A percentile compares a stretch with the other conserved stretches of the same genome.
Conservation (phyloP, 2,329 filamentous ascomycete species). For the Paecilomyces fulvus region DNA sequence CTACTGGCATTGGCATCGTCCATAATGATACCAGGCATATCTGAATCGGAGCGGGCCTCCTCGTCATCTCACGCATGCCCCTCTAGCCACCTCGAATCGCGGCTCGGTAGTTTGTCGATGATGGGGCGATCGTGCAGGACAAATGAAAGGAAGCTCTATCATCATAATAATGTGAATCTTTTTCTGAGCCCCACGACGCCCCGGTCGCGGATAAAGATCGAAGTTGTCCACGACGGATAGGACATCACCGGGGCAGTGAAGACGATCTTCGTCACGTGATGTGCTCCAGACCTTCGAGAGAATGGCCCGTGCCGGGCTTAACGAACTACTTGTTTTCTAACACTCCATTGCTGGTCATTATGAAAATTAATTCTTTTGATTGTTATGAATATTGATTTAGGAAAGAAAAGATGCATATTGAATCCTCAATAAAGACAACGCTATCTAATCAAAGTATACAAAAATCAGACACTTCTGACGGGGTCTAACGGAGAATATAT, state of each 20-base stretch:
- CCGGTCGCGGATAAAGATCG: neutral
- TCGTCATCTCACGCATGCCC: constrained; percentile 15
- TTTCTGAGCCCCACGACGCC: neutral
- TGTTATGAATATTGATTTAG: no score
- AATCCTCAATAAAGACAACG: no score
- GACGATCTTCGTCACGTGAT: neutral
- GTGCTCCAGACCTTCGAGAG: neutral
- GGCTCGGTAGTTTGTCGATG: neutral
- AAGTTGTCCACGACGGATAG: neutral
- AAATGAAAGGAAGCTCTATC: neutral
- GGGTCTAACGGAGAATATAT: no score
- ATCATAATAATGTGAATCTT: neutral
- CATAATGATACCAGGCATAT: constrained; percentile 38
- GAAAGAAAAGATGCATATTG: no score
- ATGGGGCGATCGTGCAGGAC: neutral
- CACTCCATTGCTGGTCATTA: no score
- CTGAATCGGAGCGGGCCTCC: constrained; percentile 12
- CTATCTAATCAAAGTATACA: no score
- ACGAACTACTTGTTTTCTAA: no score
- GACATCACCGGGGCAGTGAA: neutral
- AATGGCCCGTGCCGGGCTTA: no score
- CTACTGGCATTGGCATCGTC: constrained; percentile 25
- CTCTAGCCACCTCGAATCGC: constrained; percentile 4
- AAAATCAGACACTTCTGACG: no score
- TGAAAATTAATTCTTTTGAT: no score